Evolutionary conservation across 2,329 filamentous ascomycete species (phyloP).

Genomic region (Camillea tinctor): DNA sequence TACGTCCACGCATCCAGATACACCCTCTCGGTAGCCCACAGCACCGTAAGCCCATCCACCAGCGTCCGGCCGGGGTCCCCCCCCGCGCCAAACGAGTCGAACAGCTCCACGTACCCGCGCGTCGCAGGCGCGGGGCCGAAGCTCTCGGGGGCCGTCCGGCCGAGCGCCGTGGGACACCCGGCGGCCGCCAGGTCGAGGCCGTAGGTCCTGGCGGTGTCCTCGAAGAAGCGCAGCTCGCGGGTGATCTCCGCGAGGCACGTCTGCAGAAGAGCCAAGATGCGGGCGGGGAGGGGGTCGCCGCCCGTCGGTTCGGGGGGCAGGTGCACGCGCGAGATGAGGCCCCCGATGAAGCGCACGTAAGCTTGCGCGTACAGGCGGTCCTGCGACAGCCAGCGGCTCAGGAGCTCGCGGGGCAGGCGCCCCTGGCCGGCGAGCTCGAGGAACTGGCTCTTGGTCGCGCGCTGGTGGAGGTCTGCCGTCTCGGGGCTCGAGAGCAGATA

Average conservation of each 20-base stretch:
- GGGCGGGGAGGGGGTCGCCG: slow-evolving; percentile 22
- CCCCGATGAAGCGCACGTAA: slow-evolving; percentile 32
- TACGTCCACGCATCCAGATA: slow-evolving; percentile 61
- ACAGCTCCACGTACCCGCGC: slow-evolving; percentile 27
- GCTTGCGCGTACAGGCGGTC: slow-evolving; percentile 34
- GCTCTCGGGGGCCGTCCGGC: neutral
- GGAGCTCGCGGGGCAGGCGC: slow-evolving; percentile 19
- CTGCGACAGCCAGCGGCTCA: slow-evolving; percentile 33
- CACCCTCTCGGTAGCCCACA: slow-evolving; percentile 73
- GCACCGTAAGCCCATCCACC: slow-evolving; percentile 68
- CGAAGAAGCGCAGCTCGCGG: slow-evolving; percentile 31
- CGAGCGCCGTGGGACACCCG: slow-evolving; percentile 12
- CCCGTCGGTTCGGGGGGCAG: slow-evolving; percentile 17
- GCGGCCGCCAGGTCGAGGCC: slow-evolving; percentile 24
- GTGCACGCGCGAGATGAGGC: slow-evolving; percentile 29
- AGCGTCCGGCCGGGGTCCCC: slow-evolving; percentile 17
- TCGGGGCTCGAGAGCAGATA: slow-evolving; percentile 22
- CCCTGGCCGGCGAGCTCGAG: slow-evolving; percentile 29
- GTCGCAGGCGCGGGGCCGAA: slow-evolving; percentile 28
- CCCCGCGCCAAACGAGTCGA: slow-evolving; percentile 27
- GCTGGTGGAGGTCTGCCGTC: slow-evolving; percentile 22
- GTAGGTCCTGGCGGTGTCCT: slow-evolving; percentile 25
- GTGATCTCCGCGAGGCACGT: slow-evolving; percentile 27
- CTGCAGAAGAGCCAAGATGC: slow-evolving; percentile 27
- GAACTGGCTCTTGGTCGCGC: slow-evolving; percentile 28